Percentiles rank a stretch among this genome's conserved stretches.
phyloP scores from a whole-genome alignment of 805 yeast species.

The Kurtzmaniella fragi region DNA sequence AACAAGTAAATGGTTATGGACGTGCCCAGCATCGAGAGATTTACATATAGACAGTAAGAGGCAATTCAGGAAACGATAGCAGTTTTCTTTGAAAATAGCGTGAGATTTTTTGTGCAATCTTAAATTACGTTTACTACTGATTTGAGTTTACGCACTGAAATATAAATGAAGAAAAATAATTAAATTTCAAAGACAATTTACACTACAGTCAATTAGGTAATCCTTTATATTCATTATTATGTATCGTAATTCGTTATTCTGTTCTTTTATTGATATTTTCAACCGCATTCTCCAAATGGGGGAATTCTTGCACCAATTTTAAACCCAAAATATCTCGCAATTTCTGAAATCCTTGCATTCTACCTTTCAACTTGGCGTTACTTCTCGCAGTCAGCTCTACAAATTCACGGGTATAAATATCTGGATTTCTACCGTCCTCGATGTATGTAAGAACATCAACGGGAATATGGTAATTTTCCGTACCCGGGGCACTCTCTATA shows the following conservation, averaged over 20 bases:
- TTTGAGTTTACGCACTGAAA: no score
- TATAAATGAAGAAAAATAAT: background rate
- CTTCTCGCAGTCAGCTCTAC: slow-evolving; percentile 89
- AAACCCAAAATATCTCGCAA: slow-evolving; percentile 64
- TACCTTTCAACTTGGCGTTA: slow-evolving; percentile 84
- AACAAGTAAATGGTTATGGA: no score
- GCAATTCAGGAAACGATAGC: no score
- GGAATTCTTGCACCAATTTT: slow-evolving; percentile 72
- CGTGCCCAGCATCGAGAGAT: no score
- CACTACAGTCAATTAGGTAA: background rate
- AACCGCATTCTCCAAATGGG: slow-evolving; percentile 60
- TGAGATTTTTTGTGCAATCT: no score
- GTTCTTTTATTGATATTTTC: slow-evolving; percentile 51
- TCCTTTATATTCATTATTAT: background rate
- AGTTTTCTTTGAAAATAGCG: no score
- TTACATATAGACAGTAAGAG: no score
- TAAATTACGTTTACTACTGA: no score
- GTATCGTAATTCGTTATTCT: slow-evolving; percentile 2
- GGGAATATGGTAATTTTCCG: slow-evolving; percentile 51
- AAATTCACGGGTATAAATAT: slow-evolving; percentile 93
- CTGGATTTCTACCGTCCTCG: slow-evolving; percentile 96
- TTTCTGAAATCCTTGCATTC: slow-evolving; percentile 61
- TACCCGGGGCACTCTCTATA: slow-evolving; percentile 26
- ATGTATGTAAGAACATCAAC: slow-evolving; percentile 85
- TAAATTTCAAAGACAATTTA: background rate